Evolutionary conservation across 2,329 filamentous ascomycete genomes (phyloP).

Genomic region (Hortaea sp.): DNA sequence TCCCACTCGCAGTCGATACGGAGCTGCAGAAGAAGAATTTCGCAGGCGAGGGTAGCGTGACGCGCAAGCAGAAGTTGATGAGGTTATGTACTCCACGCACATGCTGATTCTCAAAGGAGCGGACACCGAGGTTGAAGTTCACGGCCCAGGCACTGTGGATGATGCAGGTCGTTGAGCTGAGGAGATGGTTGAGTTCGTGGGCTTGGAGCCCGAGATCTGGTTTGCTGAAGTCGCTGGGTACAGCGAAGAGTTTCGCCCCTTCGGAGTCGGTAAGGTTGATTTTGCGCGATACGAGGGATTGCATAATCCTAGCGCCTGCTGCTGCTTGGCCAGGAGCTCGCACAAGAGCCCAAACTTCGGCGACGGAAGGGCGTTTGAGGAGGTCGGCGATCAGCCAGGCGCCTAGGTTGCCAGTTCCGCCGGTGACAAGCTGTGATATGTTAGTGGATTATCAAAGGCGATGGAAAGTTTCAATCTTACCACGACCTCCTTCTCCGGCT

Average conservation of each 20-base stretch:
- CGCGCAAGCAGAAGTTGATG: constrained; percentile 18
- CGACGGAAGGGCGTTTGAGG: constrained; percentile 18
- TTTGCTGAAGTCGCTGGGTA: constrained; percentile 26
- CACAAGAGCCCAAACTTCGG: constrained; percentile 43
- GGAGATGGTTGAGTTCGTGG: constrained; percentile 13
- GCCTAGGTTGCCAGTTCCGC: constrained; percentile 56
- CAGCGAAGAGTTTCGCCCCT: constrained; percentile 10
- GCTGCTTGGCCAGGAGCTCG: constrained; percentile 32
- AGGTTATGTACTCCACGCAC: constrained; percentile 19
- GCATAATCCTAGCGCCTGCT: constrained; percentile 26
- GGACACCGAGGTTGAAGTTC: constrained; percentile 28
- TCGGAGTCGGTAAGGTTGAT: constrained; percentile 25
- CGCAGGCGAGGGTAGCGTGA: constrained; percentile 25
- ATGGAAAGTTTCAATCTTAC: not conserved
- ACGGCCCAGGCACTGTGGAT: constrained; percentile 32
- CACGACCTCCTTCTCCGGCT: constrained; percentile 23
- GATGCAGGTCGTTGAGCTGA: constrained; percentile 17
- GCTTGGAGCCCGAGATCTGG: constrained; percentile 16
- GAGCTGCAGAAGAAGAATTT: constrained; percentile 30
- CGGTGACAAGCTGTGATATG: constrained; percentile 38
- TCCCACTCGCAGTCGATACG: constrained; percentile 43
- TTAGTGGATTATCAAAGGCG: too few species aligned
- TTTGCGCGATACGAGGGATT: constrained; percentile 26
- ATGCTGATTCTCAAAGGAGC: constrained; percentile 24
- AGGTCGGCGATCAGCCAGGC: constrained; percentile 43